Evolutionary conservation across 108 stramenopile genomes (phyloP).

Genomic region (Nitzschia inconspicua): DNA sequence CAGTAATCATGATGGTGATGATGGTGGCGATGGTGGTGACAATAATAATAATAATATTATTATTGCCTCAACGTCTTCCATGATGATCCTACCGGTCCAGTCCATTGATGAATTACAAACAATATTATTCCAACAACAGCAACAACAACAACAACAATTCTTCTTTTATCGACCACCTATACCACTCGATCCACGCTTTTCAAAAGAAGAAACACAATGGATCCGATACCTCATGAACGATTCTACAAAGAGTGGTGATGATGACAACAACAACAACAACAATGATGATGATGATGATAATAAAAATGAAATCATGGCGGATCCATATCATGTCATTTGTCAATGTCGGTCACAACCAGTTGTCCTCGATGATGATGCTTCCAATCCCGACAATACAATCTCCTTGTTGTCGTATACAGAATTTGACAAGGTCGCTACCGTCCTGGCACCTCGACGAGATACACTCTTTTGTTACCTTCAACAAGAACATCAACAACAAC

Average conservation of each 20-base stretch:
- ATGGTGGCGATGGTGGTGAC: too few relatives aligned
- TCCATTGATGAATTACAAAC: background rate
- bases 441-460: slow-evolving; percentile 9
- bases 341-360: background rate
- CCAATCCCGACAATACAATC: background rate
- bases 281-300: too few relatives aligned
- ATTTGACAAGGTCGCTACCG: slow-evolving; percentile 11
- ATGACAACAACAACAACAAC: background rate
- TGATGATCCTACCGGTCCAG: background rate
- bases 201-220: slow-evolving; percentile 9
- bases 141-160: slow-evolving; percentile 2
- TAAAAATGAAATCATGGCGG: background rate
- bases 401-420: background rate
- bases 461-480: slow-evolving; percentile 12
- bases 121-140: background rate
- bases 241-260: background rate
- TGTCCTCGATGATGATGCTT: background rate
- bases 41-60: too few relatives aligned
- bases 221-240: slow-evolving; percentile 22
- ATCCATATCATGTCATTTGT: background rate
- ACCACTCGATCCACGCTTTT: slow-evolving; percentile 22
- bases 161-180: background rate
- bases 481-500: background rate
- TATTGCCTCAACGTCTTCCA: too few relatives aligned
- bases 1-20: background rate